phyloP scores from a whole-genome alignment of 2,329 filamentous ascomycete species.

The Aspergillus bombycis region DNA sequence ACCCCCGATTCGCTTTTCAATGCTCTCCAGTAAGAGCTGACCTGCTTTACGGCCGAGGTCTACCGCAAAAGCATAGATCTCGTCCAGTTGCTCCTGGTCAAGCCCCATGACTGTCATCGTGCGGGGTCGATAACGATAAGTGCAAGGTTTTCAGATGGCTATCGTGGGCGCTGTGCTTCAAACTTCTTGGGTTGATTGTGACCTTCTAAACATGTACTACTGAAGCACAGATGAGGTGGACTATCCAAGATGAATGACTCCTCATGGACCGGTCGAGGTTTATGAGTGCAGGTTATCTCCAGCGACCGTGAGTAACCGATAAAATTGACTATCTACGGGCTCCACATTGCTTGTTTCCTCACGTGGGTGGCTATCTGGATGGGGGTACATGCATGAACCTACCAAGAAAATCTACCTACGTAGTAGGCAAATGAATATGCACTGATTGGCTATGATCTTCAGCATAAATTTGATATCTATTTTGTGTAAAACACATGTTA shows the following conservation, averaged over 20 bases:
- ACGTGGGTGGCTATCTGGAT: constrained; percentile 4
- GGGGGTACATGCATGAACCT: not conserved
- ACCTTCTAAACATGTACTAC: too few species aligned
- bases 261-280: not conserved
- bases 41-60: constrained; percentile 72
- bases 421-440: not conserved
- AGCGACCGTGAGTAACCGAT: constrained; percentile 7
- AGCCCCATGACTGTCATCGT: constrained; percentile 27
- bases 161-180: not conserved
- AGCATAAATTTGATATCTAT: not conserved
- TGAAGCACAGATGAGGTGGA: too few species aligned
- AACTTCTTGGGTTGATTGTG: not conserved
- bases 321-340: constrained; percentile 1
- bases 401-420: not conserved
- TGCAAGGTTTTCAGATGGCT: not conserved
- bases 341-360: constrained; percentile 8
- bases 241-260: not conserved
- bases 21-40: constrained; percentile 65
- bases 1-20: constrained; percentile 58
- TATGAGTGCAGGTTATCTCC: not conserved
- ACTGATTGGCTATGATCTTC: not conserved
- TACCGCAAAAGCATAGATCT: constrained; percentile 71
- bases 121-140: not conserved
- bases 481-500: not conserved
- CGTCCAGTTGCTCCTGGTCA: constrained; percentile 55